A percentile compares a stretch with the other conserved stretches of the same genome.
These are phyloP conservation scores for Diaporthe longicolla DNA, from an alignment of 2,329 filamentous ascomycete species.

Conservation along the genomic window DNA sequence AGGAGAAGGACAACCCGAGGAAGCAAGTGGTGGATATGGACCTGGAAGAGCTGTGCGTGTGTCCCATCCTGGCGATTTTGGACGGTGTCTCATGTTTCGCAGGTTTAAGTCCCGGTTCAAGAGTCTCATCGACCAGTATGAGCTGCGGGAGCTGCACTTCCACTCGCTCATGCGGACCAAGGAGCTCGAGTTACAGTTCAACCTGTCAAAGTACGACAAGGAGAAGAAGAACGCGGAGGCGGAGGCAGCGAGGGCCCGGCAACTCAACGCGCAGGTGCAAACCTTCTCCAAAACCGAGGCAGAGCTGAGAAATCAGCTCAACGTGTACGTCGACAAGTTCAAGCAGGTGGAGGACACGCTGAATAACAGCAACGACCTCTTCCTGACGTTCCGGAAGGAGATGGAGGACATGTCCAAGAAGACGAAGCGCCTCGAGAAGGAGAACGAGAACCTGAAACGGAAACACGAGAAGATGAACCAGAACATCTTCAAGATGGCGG, in stretches of 20 bases:
- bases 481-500: constrained; percentile 97
- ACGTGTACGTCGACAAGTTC: constrained; percentile 99
- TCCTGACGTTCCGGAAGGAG: constrained; percentile 96
- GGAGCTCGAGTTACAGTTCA: constrained; percentile 94
- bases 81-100: constrained; percentile 50
- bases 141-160: constrained; percentile 94
- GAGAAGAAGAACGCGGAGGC: constrained; percentile 90
- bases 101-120: constrained; percentile 91
- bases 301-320: constrained; percentile 93
- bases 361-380: constrained; percentile 98
- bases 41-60: constrained; percentile 85
- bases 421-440: constrained; percentile 95
- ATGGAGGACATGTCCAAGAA: constrained; percentile 99
- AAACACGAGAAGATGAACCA: constrained; percentile 95
- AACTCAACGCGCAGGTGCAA: constrained; percentile 91
- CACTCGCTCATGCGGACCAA: constrained; percentile 93
- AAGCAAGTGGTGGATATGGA: constrained; percentile 87
- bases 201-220: constrained; percentile 89
- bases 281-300: constrained; percentile 97
- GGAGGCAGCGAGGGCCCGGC: constrained; percentile 84
- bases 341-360: constrained; percentile 99
- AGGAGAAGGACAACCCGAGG: constrained; percentile 86
- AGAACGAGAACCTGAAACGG: constrained; percentile 90
- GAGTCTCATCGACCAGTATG: constrained; percentile 96
- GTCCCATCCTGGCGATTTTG: constrained; percentile 41